phyloP scores from a whole-genome alignment of 305 asterid genomes.

The Solanum aculeatissimum region DNA sequence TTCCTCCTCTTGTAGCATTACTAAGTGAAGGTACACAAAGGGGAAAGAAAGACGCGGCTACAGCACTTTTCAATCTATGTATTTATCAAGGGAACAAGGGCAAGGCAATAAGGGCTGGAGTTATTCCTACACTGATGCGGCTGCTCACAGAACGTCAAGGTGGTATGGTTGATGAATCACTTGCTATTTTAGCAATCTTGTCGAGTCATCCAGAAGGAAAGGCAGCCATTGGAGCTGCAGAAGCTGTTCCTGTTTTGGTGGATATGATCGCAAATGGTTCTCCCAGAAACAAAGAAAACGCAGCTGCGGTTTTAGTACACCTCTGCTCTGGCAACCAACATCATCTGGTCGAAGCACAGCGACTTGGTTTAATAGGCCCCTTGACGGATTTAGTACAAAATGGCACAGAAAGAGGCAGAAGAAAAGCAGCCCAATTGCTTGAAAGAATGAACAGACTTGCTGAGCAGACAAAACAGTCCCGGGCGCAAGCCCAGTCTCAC shows the following conservation, averaged over 20 bases:
- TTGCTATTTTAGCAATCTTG: slow-evolving; percentile 84
- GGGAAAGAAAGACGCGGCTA: slow-evolving; percentile 94
- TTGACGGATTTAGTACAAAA: slow-evolving; percentile 53
- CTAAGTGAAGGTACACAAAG: slow-evolving; percentile 76
- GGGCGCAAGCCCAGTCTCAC: slow-evolving; percentile 22
- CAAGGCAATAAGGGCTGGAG: slow-evolving; percentile 86
- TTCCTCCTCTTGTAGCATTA: slow-evolving; percentile 68
- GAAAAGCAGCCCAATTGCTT: slow-evolving; percentile 77
- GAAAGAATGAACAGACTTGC: slow-evolving; percentile 65
- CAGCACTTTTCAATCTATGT: slow-evolving; percentile 90
- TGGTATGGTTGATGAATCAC: slow-evolving; percentile 82
- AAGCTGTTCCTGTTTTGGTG: slow-evolving; percentile 71
- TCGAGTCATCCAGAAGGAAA: slow-evolving; percentile 84
- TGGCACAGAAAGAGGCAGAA: slow-evolving; percentile 81
- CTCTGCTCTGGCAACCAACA: slow-evolving; percentile 66
- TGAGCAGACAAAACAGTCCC: slow-evolving; percentile 56
- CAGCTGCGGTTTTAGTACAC: slow-evolving; percentile 85
- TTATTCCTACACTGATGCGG: slow-evolving; percentile 63
- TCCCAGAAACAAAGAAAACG: slow-evolving; percentile 79
- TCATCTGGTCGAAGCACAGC: slow-evolving; percentile 50
- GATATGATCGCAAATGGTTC: slow-evolving; percentile 64
- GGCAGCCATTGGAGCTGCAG: slow-evolving; percentile 67
- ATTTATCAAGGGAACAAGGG: slow-evolving; percentile 96
- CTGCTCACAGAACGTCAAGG: slow-evolving; percentile 75
- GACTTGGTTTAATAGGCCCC: slow-evolving; percentile 59